Evolutionary conservation across 208 protist species (phyloP).

Genomic region (Leptomonas pyrrhocoris): DNA sequence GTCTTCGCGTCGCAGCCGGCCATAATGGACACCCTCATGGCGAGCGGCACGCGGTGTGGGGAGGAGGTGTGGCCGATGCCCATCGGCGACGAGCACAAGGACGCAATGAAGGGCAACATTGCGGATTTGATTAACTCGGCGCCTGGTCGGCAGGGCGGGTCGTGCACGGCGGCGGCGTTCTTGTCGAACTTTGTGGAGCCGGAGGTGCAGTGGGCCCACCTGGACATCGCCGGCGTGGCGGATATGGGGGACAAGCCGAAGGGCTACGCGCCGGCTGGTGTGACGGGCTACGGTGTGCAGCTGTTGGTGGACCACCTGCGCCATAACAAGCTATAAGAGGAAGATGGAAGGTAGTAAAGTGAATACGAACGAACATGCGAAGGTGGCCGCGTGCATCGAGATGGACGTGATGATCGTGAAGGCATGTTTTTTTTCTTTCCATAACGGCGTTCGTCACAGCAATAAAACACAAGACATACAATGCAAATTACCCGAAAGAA

Average conservation of each 20-base stretch:
- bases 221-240: constrained; percentile 84
- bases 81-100: constrained; percentile 76
- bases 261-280: constrained; percentile 67
- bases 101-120: constrained; percentile 70
- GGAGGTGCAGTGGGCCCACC: constrained; percentile 67
- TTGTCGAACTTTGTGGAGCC: constrained; percentile 77
- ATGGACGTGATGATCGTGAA: too few relatives aligned
- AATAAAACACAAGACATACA: too few relatives aligned
- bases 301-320: constrained; percentile 80
- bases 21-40: constrained; percentile 56
- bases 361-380: too few relatives aligned
- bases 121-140: constrained; percentile 74
- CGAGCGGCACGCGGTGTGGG: constrained; percentile 50
- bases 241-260: constrained; percentile 70
- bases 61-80: constrained; percentile 91
- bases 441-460: too few relatives aligned
- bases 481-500: too few relatives aligned
- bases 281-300: constrained; percentile 85
- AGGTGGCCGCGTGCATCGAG: too few relatives aligned
- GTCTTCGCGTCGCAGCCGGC: constrained; percentile 57
- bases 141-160: constrained; percentile 57
- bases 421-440: too few relatives aligned
- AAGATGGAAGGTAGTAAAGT: too few relatives aligned
- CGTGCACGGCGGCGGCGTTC: constrained; percentile 88
- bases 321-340: constrained; percentile 19